Base-by-base conservation (phyloP, 768 basidiomycete genomes). In the Crucibulum laeve region DNA sequence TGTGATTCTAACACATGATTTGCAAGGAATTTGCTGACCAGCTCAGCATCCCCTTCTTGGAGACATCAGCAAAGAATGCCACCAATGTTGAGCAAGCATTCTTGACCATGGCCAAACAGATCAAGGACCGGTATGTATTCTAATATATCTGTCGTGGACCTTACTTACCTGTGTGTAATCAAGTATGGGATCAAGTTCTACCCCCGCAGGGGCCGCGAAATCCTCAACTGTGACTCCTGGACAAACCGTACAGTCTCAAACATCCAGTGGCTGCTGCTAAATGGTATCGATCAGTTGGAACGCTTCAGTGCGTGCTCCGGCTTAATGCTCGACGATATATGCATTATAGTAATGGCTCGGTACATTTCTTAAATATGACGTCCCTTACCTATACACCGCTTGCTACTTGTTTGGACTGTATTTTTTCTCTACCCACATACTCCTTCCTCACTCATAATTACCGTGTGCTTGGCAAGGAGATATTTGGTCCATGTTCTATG, bases 21-120 rank as follows among this genome's bases (percentile, higher is more conserved):
- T 24, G 19, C 40, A 0, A 95, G 82, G 91, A 95, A 76, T 89
- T 98, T 57, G 91, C 96, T 21, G 92, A 97, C 61, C 93, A 97
- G 62, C 75, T 98, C 53, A 77, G 75, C 48, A 86, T 99, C 54
- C 86, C 91, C 37, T 98, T 96, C 84, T 71, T 99, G 60, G 96
- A 99, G 74, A 99, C 96, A 10, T 92, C 89, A n/a, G 96, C 96
- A 25, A 98, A 98, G 87, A 92, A 89, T 57, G 91, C 94, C 42
- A 94, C 93, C 49, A 96, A 96, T 55, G 96, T 99, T 47, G 96
- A 99, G 65, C 92, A 99, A 67, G 94, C 96, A 4, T 99, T 99
- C 81, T 84, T 97, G 75, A 94, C 93, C 23, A 91, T 99, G 80
- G 94, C 96, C 3, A 90, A 95, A 74, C 90, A 91, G 68, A 91